Evolutionary conservation across 1,284 basidiomycete species (phyloP).

Genomic region (Coniferiporia weirii): DNA sequence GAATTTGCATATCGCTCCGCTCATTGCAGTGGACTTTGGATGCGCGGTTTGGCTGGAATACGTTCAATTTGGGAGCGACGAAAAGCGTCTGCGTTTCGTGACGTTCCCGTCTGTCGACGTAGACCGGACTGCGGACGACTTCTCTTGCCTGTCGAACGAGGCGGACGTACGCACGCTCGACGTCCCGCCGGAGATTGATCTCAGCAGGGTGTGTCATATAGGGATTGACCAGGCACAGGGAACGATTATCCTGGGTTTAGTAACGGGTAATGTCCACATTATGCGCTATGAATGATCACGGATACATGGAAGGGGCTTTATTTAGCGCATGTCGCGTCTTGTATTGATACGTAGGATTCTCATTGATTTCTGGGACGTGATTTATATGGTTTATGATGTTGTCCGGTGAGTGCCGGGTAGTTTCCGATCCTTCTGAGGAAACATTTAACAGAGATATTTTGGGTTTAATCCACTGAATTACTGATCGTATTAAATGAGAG

Average conservation of each 20-base stretch:
- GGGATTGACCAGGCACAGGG: slow-evolving; percentile 74
- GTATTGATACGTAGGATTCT: no score
- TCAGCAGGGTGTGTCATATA: slow-evolving; percentile 64
- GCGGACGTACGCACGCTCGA: slow-evolving; percentile 49
- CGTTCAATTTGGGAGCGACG: slow-evolving; percentile 31
- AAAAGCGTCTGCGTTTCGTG: slow-evolving; percentile 57
- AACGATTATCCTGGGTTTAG: slow-evolving; percentile 63
- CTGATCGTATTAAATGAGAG: no score
- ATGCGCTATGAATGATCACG: slow-evolving; percentile 41
- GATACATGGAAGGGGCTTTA: background rate
- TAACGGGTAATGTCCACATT: slow-evolving; percentile 65
- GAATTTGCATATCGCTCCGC: slow-evolving; percentile 51
- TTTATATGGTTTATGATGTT: no score
- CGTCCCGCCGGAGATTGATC: slow-evolving; percentile 56
- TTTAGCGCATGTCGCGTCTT: background rate
- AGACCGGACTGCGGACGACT: slow-evolving; percentile 19
- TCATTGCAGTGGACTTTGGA: slow-evolving; percentile 74
- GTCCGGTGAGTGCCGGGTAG: no score
- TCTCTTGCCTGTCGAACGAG: slow-evolving; percentile 1
- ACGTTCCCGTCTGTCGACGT: slow-evolving; percentile 55
- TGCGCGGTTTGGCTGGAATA: slow-evolving; percentile 73
- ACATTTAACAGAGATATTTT: no score
- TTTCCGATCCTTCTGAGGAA: no score
- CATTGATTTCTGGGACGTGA: no score
- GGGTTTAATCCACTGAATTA: no score